These are phyloP conservation scores for Casuarina cunninghamiana DNA, from an alignment of 306 rosid species.

Conservation along the genomic window DNA sequence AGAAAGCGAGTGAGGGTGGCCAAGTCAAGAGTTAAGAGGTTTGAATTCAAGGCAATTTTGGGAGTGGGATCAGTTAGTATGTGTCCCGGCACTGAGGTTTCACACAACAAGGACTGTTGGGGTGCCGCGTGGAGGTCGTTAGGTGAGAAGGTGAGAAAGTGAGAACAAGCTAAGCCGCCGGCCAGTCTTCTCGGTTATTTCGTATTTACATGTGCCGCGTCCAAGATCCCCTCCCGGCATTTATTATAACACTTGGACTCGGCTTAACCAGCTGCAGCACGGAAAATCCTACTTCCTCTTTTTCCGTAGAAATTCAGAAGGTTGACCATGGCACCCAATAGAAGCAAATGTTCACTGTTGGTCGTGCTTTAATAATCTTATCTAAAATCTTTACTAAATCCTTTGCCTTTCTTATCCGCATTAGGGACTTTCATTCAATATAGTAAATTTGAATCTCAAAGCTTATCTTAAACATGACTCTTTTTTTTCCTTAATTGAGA, in stretches of 20 bases:
- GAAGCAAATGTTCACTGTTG: no score
- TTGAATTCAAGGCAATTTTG: not conserved
- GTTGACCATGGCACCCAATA: no score
- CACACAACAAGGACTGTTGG: not conserved
- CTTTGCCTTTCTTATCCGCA: no score
- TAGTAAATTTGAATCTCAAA: no score
- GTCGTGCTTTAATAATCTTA: no score
- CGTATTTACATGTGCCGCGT: constrained; percentile 34
- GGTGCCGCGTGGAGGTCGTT: constrained; percentile 34
- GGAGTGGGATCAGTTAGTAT: not conserved
- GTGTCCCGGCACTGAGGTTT: not conserved
- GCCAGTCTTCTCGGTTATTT: constrained; percentile 24
- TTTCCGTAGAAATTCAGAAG: no score
- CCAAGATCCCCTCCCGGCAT: constrained; percentile 21
- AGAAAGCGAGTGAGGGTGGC: constrained; percentile 23
- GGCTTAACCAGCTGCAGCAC: not conserved
- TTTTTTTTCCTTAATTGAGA: no score
- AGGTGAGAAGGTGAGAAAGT: constrained; percentile 40
- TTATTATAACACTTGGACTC: not conserved
- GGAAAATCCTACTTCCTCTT: not conserved
- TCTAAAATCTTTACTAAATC: no score
- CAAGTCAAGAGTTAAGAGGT: constrained; percentile 31
- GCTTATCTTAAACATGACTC: no score
- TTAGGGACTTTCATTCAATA: no score
- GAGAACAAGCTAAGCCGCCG: constrained; percentile 34